phyloP scores from a whole-genome alignment of 2,329 filamentous ascomycete species.

The Colletotrichum horii region DNA sequence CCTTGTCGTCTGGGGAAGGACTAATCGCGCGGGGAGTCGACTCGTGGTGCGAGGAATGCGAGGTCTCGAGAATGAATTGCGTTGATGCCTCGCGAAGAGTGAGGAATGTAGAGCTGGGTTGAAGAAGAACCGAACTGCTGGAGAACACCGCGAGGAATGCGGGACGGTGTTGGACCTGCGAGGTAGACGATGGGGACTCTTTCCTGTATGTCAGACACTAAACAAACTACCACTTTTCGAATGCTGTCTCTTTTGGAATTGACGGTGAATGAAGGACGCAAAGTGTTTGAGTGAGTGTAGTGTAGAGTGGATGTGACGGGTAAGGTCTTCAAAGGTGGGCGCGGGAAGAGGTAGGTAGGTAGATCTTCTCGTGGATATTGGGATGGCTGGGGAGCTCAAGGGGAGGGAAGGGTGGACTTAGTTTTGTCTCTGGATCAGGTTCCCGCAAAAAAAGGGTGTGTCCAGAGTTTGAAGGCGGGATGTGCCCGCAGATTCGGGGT shows the following conservation, averaged over 20 bases:
- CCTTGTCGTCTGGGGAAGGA: neutral
- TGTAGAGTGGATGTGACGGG: neutral
- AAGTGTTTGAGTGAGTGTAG: neutral
- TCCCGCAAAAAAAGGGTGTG: neutral
- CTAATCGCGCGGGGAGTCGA: neutral
- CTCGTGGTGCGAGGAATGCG: neutral
- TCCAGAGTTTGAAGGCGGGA: conserved; percentile 2
- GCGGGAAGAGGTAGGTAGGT: neutral
- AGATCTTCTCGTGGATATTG: conserved; percentile 15
- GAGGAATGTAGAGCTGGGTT: neutral
- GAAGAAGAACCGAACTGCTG: neutral
- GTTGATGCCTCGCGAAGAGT: neutral
- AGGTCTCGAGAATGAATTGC: neutral
- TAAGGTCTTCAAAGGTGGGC: conserved; percentile 5
- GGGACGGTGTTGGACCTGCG: conserved; percentile 18
- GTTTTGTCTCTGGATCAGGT: conserved; percentile 24
- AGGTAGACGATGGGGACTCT: neutral
- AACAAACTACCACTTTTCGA: conserved; percentile 3
- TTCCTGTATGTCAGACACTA: conserved; percentile 16
- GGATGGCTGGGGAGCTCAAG: conserved; percentile 12
- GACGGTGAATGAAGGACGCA: conserved; percentile 1
- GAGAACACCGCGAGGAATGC: conserved; percentile 23
- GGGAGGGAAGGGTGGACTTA: conserved; percentile 15
- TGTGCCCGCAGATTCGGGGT: conserved; percentile 2
- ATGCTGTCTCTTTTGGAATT: conserved; percentile 1